These are phyloP conservation scores for Aureobasidium musti DNA, from an alignment of 2,329 filamentous ascomycete genomes.

Conservation along the genomic window DNA sequence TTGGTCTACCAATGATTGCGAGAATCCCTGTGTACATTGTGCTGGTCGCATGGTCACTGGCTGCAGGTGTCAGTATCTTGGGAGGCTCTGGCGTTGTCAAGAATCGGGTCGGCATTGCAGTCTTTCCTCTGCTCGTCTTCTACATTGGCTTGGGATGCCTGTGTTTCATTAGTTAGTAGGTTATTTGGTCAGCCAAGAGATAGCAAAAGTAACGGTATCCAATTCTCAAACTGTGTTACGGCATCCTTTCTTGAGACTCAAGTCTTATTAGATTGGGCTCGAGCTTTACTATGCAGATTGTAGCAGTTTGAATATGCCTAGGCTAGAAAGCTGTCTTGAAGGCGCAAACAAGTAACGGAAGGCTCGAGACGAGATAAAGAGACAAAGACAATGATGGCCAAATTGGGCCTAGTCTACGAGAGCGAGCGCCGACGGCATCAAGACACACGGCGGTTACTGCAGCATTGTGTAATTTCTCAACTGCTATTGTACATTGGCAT, in stretches of 20 bases:
- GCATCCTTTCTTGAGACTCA: neutral
- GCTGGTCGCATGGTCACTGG: slow-evolving; percentile 87
- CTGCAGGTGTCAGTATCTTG: slow-evolving; percentile 92
- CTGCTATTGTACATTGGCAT: neutral
- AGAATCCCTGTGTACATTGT: slow-evolving; percentile 89
- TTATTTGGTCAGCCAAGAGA: neutral
- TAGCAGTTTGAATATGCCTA: neutral
- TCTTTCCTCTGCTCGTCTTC: slow-evolving; percentile 94
- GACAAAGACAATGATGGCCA: slow-evolving; percentile 16
- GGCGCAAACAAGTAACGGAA: neutral
- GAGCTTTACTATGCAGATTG: neutral
- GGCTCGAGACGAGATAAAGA: neutral
- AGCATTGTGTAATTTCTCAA: neutral
- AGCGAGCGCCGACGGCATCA: slow-evolving; percentile 3
- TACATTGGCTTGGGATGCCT: slow-evolving; percentile 91
- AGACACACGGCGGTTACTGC: slow-evolving; percentile 8
- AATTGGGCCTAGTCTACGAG: neutral
- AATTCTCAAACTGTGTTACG: neutral
- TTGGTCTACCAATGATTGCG: slow-evolving; percentile 75
- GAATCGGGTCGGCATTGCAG: slow-evolving; percentile 89
- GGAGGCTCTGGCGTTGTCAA: slow-evolving; percentile 94
- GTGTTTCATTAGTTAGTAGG: slow-evolving; percentile 85
- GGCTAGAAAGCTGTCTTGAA: neutral
- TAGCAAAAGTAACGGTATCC: neutral
- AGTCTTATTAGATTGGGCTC: neutral